A percentile compares a stretch with the other conserved stretches of the same genome.
phyloP scores from a whole-genome alignment of 257 asterid species.

The Misopates orontium region DNA sequence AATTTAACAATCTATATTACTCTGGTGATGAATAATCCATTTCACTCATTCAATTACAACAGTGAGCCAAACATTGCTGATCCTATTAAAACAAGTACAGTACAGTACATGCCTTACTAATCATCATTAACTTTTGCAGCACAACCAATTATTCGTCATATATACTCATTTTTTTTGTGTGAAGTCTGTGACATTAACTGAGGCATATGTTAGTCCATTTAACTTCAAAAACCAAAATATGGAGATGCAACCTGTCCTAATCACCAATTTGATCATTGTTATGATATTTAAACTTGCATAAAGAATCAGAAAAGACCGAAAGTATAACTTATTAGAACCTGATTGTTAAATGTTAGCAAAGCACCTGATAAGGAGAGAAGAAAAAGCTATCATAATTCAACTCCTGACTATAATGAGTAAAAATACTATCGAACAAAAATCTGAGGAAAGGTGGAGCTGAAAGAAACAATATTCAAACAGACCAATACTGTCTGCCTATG shows the following conservation, averaged over 20 bases:
- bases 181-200: neutral
- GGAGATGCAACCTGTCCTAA: neutral
- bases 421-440: neutral
- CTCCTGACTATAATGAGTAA: neutral
- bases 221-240: neutral
- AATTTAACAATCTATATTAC: neutral
- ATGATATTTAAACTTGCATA: too few species aligned
- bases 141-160: neutral
- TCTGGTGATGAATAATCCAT: neutral
- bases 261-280: too few species aligned
- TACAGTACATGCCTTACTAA: neutral
- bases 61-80: neutral
- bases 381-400: neutral
- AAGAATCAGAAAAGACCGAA: neutral
- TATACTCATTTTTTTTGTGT: too few species aligned
- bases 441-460: neutral
- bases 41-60: neutral
- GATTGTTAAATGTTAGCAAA: neutral
- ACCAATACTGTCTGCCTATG: slow-evolving; percentile 95
- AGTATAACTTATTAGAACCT: neutral
- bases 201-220: neutral
- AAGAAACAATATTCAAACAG: slow-evolving; percentile 15
- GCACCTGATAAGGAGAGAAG: neutral
- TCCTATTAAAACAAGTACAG: neutral
- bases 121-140: neutral